Evolutionary conservation across 164 flowering plant species (phyloP), one percentile per base, ranked within the genome.

Genomic region (Brasenia schreberi): DNA sequence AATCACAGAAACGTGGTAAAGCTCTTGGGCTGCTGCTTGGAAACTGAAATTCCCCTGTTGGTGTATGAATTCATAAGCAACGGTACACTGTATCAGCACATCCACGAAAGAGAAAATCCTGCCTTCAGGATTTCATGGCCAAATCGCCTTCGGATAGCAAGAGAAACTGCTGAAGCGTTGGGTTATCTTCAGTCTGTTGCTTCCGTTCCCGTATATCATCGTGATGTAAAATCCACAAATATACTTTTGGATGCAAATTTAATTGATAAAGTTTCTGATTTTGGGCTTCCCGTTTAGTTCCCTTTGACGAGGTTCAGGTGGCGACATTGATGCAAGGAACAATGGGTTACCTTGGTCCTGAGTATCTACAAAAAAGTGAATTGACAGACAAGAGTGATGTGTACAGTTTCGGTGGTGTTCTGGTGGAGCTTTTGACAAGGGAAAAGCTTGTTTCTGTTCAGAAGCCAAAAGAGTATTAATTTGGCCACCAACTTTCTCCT

Each of bases 141-240:
- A 1, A 59, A 59, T 63, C 76, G 84, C 4, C n/a, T 82, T 62
- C 64, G 80, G 56, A 81, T 82, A 7, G 83, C 86, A 0, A 58
- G 70, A 10, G 88, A 78, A 67, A 70, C 78, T 0, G 87, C 87
- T 0, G 81, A 72, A n/a, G 87, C 77, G 0, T 69, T 81, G 1
- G 56, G 44, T 19, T 70, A 70, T 45, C 42, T 70, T 43, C 68
- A 70, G 18, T 65, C 73, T 66, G 19, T n/a, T 18, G 73, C 73
- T 66, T 65, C 65, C 5, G 43, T 66, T 19, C 68, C 73, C 19
- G 61, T 66, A 9, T 42, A 64, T 44, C 72, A 70, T 44, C 59
- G 72, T 19, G 72, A 70, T 44, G 42, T 66, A 2, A 66, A 66
- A 43, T 53, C 62, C 1, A 18, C 68, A 4, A 66, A 66, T 19